Base-by-base conservation (phyloP, 208 protist genomes). In the Trypanosoma lewisi region DNA sequence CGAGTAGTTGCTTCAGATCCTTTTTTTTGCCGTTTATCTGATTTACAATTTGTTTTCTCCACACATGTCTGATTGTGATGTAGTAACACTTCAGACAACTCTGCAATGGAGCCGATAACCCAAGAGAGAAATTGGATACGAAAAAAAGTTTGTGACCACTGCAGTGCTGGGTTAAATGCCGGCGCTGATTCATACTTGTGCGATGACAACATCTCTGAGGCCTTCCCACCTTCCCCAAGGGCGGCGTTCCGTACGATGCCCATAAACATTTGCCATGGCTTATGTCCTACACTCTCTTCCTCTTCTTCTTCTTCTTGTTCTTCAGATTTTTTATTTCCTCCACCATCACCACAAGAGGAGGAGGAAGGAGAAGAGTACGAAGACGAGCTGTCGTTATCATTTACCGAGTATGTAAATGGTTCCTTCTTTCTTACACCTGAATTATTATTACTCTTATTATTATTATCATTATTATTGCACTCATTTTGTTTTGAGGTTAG, bases 61-160 rank as follows among this genome's bases (percentile, higher is more conserved):
- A 21, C 49, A 41, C 17, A 12, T 34, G 27, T 14, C 21, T 42
- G 28, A 31, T 5, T 6, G 4, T 63, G 19, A 14, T 66, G 48
- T 12, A n/a, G 44, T 9, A 64, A 25, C 3, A 65, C 2, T n/a
- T 65, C 57, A 5, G 39, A 23, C 41, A 70, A 45, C 56, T 78
- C 67, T 19, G 62, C 67, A 6, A 70, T 19, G 19, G 73, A 78
- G 25, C 67, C 56, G 39, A 78, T 23, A 45, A 67, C 30, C 73
- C 73, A 78, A 14, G 56, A 52, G 53, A 78, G 47, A 19, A 78
- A 19, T 36, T 72, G 48, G 37, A 78, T 65, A 17, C 73, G 60
- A 16, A 63, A 33, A 9, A 34, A 31, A 14, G 39, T 52, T 27
- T 67, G 64, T 17, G 63, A 37, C 45, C 47, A 69, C 4, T 16